Percentiles rank a stretch among this genome's conserved stretches.
Conservation (phyloP, 768 basidiomycete genomes). For the Rhizopogon vinicolor region DNA sequence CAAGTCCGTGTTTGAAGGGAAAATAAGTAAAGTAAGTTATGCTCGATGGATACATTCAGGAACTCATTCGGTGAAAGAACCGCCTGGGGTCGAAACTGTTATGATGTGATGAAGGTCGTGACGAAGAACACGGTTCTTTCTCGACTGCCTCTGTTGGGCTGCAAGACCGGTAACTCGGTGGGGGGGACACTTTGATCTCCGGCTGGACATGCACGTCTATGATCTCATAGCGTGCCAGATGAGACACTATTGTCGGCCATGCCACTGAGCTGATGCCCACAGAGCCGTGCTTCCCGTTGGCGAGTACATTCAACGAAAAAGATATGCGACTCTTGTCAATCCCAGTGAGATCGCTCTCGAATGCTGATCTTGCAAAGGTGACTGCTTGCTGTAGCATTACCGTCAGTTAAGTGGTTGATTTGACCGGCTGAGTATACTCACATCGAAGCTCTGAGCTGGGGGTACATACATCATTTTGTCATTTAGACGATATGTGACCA, state of each 20-base stretch:
- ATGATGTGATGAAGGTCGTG: background rate
- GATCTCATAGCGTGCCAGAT: conserved; percentile 42
- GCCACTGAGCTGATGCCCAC: conserved; percentile 50
- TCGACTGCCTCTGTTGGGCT: conserved; percentile 10
- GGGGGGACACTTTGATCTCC: conserved; percentile 25
- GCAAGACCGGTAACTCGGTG: conserved; percentile 33
- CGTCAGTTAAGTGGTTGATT: background rate
- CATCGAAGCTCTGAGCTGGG: conserved; percentile 38
- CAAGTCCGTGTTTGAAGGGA: background rate
- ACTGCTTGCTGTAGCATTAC: conserved; percentile 39
- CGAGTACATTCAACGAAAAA: conserved; percentile 34
- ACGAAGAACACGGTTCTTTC: background rate
- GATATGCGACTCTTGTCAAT: conserved; percentile 37
- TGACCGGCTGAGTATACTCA: conserved; percentile 17
- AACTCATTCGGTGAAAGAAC: conserved; percentile 11
- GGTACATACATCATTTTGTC: conserved; percentile 48
- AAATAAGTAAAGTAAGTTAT: background rate
- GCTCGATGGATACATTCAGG: background rate
- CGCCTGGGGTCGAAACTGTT: conserved; percentile 4
- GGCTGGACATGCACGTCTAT: conserved; percentile 40
- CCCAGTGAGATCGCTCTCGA: conserved; percentile 32
- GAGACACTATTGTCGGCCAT: conserved; percentile 39
- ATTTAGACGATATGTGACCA: conserved; percentile 46
- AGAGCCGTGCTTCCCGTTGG: conserved; percentile 26
- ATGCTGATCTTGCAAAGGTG: conserved; percentile 45